Evolutionary conservation across 768 basidiomycete species (phyloP), one percentile per base, ranked within the genome.

Genomic region (Collybia mongolica): DNA sequence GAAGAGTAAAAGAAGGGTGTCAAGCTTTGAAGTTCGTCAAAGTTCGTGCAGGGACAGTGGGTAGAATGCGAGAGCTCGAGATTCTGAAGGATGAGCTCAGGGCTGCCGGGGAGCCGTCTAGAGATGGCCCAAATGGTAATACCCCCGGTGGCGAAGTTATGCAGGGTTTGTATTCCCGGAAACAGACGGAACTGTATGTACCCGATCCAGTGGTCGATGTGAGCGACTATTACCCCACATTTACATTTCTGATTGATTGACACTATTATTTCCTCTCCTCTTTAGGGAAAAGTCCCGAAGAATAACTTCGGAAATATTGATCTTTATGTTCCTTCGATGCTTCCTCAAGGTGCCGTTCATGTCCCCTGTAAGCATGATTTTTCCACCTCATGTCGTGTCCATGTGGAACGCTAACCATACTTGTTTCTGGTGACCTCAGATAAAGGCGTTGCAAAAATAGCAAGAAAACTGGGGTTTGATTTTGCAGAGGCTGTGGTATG

Each of bases 271-370:
- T 15, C 45, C 12, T 18, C 22, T 36, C 24, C 5, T 46, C 26
- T 59, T 22, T 60, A 98, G 95, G 96, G 96, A 26, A 84, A 82
- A 64, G 81, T 99, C 24, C 94, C 94, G 5, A 95, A 91, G 72
- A 99, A 99, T 61, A 83, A 86, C 55, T 99, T 96, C 65, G 96
- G 96, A 15, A 99, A 98, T 65, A 90, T 99, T 55, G 96, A 99
- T 69, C 70, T 99, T 20, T 99, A 96, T 65, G 91, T 90, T 20
- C 87, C 91, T 23, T 86, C 91, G 3, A 99, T 99, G 97, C 76
- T 98, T 24, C 97, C 97, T 2, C 69, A 65, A 46, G 97, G 97
- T 17, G 91, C 82, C 4, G 86, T 75, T 2, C 93, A 98, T 70
- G 72, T 99, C 17, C 91, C 94, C n/a, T 91, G 95, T 95, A 62